phyloP scores from a whole-genome alignment of 2,329 filamentous ascomycete genomes.

The Stemphylium beticola region DNA sequence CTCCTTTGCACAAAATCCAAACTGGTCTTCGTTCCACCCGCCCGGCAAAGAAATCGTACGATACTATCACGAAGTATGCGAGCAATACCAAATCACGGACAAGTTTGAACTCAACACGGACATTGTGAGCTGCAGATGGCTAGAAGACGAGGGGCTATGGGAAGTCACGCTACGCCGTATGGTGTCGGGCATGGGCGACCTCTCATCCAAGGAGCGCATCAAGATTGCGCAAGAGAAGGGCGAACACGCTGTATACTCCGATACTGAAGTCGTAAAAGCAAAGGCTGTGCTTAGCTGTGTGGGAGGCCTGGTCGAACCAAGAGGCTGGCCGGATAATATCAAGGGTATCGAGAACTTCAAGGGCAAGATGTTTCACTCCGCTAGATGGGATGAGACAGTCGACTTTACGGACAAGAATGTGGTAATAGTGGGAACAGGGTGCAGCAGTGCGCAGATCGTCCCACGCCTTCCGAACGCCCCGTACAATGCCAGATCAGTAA shows the following conservation, averaged over 20 bases:
- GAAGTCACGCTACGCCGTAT: slow-evolving; percentile 60
- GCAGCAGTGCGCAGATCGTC: slow-evolving; percentile 64
- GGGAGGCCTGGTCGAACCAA: slow-evolving; percentile 63
- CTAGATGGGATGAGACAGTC: slow-evolving; percentile 61
- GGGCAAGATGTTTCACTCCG: slow-evolving; percentile 64
- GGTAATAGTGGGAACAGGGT: slow-evolving; percentile 64
- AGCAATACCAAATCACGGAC: slow-evolving; percentile 59
- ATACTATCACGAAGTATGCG: slow-evolving; percentile 62
- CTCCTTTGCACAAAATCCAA: slow-evolving; percentile 60
- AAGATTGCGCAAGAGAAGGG: slow-evolving; percentile 55
- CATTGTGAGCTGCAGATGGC: slow-evolving; percentile 59
- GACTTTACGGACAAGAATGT: slow-evolving; percentile 63
- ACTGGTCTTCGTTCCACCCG: slow-evolving; percentile 59
- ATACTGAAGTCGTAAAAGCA: slow-evolving; percentile 59
- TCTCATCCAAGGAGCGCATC: slow-evolving; percentile 56
- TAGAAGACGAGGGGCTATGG: slow-evolving; percentile 62
- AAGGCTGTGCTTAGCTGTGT: slow-evolving; percentile 63
- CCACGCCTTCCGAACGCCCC: slow-evolving; percentile 57
- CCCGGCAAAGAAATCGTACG: slow-evolving; percentile 58
- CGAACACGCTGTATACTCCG: slow-evolving; percentile 54
- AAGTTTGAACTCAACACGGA: slow-evolving; percentile 66
- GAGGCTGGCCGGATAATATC: slow-evolving; percentile 57
- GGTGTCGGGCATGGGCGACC: slow-evolving; percentile 60
- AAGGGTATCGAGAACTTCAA: slow-evolving; percentile 61
- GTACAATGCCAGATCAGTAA: slow-evolving; percentile 61